A percentile compares a stretch with the other conserved stretches of the same genome.
Conservation (phyloP, 73 alveolate species). For the Paramecium primaurelia region DNA sequence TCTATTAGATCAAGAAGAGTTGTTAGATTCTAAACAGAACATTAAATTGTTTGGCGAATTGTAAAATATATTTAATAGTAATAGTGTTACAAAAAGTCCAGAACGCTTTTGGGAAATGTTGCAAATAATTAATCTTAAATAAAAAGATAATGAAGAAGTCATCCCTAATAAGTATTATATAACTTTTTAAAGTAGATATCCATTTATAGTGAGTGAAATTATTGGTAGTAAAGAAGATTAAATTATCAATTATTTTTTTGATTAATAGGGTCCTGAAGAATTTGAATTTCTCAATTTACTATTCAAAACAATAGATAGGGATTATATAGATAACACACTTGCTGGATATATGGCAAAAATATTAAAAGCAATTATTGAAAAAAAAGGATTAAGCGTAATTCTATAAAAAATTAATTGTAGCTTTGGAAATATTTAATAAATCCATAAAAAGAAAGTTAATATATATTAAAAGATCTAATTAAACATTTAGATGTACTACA, state of each 20-base stretch:
- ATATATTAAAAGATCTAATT: background rate
- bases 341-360: conserved; percentile 33
- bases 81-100: background rate
- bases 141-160: background rate
- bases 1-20: background rate
- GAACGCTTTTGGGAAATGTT: background rate
- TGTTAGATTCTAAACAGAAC: background rate
- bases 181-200: background rate
- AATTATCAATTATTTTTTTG: background rate
- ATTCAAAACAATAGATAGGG: background rate
- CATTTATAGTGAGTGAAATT: background rate
- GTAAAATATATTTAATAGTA: background rate
- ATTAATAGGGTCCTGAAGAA: background rate
- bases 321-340: background rate
- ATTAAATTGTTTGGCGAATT: background rate
- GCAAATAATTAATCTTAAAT: background rate
- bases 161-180: background rate
- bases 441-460: background rate
- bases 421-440: background rate
- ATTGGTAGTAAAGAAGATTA: background rate
- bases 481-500: background rate
- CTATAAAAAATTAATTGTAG: background rate
- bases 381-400: background rate
- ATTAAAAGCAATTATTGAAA: background rate
- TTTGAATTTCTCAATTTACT: background rate